These are phyloP conservation scores for Arachnopeziza araneosa DNA, from an alignment of 2,329 filamentous ascomycete species.

Conservation along the genomic window DNA sequence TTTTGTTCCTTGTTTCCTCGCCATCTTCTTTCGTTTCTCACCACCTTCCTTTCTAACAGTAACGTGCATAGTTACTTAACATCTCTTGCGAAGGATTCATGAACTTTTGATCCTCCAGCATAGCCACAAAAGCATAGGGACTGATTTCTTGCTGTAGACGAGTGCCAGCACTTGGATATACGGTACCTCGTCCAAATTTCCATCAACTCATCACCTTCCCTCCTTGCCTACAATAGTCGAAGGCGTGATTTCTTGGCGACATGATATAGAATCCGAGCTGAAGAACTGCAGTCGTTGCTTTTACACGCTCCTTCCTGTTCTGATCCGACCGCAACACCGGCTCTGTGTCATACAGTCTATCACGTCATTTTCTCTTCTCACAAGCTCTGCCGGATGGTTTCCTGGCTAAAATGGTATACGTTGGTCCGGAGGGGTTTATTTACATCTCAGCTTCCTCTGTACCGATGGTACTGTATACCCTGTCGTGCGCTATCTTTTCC, in stretches of 20 bases:
- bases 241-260: neutral
- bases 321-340: neutral
- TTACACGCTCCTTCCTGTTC: neutral
- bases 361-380: neutral
- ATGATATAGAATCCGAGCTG: neutral
- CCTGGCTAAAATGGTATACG: neutral
- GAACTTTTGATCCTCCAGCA: neutral
- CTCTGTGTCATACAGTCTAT: neutral
- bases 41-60: neutral
- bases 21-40: neutral
- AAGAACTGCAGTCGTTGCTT: neutral
- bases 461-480: neutral
- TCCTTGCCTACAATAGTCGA: neutral
- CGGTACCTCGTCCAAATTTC: neutral
- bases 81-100: neutral
- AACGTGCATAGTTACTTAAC: neutral
- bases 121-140: neutral
- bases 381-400: neutral
- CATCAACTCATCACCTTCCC: neutral
- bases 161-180: neutral
- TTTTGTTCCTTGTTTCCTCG: neutral
- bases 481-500: neutral
- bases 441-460: neutral
- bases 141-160: neutral
- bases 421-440: neutral